These are phyloP conservation scores for Knufia fluminis DNA, from an alignment of 2,329 filamentous ascomycete species.

Conservation along the genomic window DNA sequence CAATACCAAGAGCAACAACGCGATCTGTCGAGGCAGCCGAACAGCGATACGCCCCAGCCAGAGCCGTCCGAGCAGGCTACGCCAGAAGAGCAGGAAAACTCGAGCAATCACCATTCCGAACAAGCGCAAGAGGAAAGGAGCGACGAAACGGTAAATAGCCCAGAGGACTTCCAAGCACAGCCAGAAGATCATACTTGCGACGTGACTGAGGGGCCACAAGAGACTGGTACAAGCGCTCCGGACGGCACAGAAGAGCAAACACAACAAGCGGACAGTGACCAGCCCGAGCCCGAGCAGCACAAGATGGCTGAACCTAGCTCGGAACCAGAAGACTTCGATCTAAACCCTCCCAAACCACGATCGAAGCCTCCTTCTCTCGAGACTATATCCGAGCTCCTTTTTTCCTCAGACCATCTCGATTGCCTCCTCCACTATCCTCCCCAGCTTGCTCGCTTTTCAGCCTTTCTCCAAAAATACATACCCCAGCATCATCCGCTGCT, in stretches of 20 bases:
- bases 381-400: conserved; percentile 30
- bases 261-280: neutral
- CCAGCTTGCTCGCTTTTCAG: conserved; percentile 28
- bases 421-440: conserved; percentile 32
- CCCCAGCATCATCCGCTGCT: conserved; percentile 29
- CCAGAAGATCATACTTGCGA: neutral
- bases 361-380: conserved; percentile 28
- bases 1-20: neutral
- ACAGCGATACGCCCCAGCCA: too few relatives aligned
- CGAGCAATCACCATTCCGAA: neutral
- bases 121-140: neutral
- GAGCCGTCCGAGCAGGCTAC: neutral
- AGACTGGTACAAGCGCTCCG: too few relatives aligned
- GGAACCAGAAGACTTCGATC: conserved; percentile 26
- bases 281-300: neutral
- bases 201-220: neutral
- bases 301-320: conserved; percentile 6
- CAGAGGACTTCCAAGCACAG: neutral
- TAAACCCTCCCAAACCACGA: conserved; percentile 33
- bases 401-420: conserved; percentile 36
- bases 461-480: conserved; percentile 33
- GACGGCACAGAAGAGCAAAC: too few relatives aligned
- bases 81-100: neutral
- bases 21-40: neutral
- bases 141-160: too few relatives aligned